phyloP scores from a whole-genome alignment of 306 rosid genomes.

The Castanospermum australe region DNA sequence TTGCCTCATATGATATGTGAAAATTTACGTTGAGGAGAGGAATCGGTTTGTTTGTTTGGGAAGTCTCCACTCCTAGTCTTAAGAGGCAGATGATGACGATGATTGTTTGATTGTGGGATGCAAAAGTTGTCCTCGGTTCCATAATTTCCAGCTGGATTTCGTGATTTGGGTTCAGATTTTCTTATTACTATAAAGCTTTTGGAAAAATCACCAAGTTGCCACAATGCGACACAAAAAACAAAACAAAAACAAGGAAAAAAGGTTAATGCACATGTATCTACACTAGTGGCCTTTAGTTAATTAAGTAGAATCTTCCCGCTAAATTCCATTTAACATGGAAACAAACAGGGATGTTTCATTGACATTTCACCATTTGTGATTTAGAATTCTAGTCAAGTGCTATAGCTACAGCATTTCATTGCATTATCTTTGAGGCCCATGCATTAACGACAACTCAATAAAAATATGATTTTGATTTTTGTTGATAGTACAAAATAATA shows the following conservation, averaged over 20 bases:
- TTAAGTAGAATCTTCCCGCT: neutral
- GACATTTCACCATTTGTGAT: neutral
- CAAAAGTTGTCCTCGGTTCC: slow-evolving; percentile 38
- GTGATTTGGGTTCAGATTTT: neutral
- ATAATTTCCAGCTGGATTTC: slow-evolving; percentile 21
- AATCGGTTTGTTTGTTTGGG: slow-evolving; percentile 10
- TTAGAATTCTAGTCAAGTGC: neutral
- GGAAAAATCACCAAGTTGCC: neutral
- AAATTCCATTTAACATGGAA: neutral
- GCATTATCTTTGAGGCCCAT: neutral
- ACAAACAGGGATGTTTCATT: neutral
- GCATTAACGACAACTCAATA: neutral
- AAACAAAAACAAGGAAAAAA: neutral
- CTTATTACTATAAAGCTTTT: neutral
- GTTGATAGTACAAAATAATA: too few relatives aligned
- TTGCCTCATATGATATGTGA: neutral
- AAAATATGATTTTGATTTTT: too few relatives aligned
- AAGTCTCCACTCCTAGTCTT: neutral
- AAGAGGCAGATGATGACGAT: neutral
- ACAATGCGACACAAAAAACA: too few relatives aligned
- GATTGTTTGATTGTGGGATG: slow-evolving; percentile 17
- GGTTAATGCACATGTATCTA: neutral
- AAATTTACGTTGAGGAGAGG: neutral
- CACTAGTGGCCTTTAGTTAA: slow-evolving; percentile 4
- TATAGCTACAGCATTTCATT: neutral